Evolutionary conservation across 129 eudicot species (phyloP), one percentile per base, ranked within the genome.

Genomic region (Tagetes erecta): DNA sequence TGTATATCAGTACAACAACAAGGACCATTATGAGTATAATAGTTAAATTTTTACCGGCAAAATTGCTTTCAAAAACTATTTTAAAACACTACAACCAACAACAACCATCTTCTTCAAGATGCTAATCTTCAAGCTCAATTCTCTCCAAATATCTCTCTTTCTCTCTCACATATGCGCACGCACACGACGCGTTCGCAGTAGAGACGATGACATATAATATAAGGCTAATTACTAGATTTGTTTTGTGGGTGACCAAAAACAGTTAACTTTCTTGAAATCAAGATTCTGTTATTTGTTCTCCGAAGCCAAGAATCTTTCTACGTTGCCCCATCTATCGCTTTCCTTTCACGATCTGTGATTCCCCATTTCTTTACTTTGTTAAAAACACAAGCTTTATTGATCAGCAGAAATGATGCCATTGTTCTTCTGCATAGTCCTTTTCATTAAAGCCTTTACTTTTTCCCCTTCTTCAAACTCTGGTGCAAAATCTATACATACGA

Each of bases 251-350:
- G 87, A 73, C 83, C 85, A 77, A 84, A 65, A 77, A 68, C 70
- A 45, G 68, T 39, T 62, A 66, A 63, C 79, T 80, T 83, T 86
- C 58, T 74, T 75, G 78, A 72, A 55, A 80, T 65, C 84, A 76
- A 74, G 82, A 79, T 76, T 81, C 73, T 50, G 38, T 81, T 64
- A 56, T 47, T 85, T 78, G 80, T 82, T 76, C 82, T 79, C 78
- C 74, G 79, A 87, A 92, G 96, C 92, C 67, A 89, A 89, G 96
- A 92, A 80, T 84, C 84, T 79, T 20, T 59, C 20, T 12, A 51
- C 47, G 62, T 34, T 44, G 8, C 49, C 49, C 2, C 49, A 44
- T 44, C 49, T 10, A 39, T 73, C 76, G 68, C 83, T 80, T 75
- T 80, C 69, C 76, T 80, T 80, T 88, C 78, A 44, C 80, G 49